Conservation (phyloP, 176 grass and related monocot species). For the Aegilops longissima region DNA sequence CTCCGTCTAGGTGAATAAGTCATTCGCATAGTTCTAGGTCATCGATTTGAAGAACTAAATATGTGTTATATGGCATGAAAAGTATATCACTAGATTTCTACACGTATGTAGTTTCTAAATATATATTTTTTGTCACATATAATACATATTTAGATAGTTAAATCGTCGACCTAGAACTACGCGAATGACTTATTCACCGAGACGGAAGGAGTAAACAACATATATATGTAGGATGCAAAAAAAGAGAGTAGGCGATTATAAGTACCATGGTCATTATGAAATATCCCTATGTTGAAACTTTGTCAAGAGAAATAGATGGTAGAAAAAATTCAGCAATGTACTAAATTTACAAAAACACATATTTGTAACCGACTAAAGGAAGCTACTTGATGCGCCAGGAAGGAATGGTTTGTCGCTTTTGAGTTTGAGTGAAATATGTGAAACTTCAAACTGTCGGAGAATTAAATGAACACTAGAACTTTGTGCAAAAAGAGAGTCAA, state of each 20-base stretch:
- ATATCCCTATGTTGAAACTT: neutral
- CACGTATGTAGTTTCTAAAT: too few species aligned
- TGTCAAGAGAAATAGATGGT: neutral
- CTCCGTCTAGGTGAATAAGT: too few species aligned
- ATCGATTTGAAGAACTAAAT: too few species aligned
- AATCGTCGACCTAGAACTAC: too few species aligned
- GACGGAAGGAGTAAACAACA: too few species aligned
- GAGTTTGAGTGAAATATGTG: neutral
- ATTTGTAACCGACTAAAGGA: neutral
- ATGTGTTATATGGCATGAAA: too few species aligned
- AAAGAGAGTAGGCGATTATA: neutral
- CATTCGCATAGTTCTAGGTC: too few species aligned
- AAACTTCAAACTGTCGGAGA: neutral
- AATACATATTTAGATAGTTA: too few species aligned
- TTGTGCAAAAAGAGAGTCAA: neutral
- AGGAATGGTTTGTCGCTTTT: neutral
- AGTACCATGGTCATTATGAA: neutral
- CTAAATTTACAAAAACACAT: neutral
- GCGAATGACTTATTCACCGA: too few species aligned
- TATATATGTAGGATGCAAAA: neutral
- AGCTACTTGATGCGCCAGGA: neutral
- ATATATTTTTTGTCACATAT: too few species aligned
- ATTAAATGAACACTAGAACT: neutral
- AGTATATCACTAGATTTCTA: too few species aligned
- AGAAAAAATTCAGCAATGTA: neutral